phyloP scores from a whole-genome alignment of 2,329 filamentous ascomycete genomes.

The Venturia nashicola region DNA sequence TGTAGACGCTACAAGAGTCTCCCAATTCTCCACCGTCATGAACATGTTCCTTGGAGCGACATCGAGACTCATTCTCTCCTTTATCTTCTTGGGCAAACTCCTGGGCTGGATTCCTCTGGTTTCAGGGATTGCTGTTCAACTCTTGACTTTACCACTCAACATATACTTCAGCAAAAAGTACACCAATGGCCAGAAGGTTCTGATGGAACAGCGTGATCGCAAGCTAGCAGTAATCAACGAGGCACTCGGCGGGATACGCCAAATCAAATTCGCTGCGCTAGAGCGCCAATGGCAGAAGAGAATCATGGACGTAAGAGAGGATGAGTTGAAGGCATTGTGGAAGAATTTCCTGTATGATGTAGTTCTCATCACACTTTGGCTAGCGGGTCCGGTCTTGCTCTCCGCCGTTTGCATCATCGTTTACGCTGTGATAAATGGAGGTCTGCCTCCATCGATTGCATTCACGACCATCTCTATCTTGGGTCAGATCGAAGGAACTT shows the following conservation, averaged over 20 bases:
- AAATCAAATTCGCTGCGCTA: conserved; percentile 74
- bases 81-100: conserved; percentile 53
- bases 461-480: conserved; percentile 71
- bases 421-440: conserved; percentile 52
- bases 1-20: conserved; percentile 59
- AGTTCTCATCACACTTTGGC: conserved; percentile 30
- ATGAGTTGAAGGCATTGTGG: conserved; percentile 57
- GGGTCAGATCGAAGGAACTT: conserved; percentile 51
- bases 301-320: conserved; percentile 51
- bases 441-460: conserved; percentile 58
- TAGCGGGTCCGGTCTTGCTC: conserved; percentile 60
- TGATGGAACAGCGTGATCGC: conserved; percentile 66
- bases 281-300: conserved; percentile 64
- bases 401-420: conserved; percentile 58
- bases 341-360: conserved; percentile 52
- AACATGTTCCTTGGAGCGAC: conserved; percentile 51
- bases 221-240: conserved; percentile 69
- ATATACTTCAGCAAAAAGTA: conserved; percentile 54
- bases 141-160: conserved; percentile 56
- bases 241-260: conserved; percentile 64
- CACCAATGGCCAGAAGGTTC: conserved; percentile 45
- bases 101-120: conserved; percentile 60
- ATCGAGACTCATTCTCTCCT: conserved; percentile 52
- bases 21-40: conserved; percentile 56
- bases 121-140: conserved; percentile 52